Evolutionary conservation across 2,329 filamentous ascomycete species (phyloP).

Genomic region (Tolypocladium cylindrosporum): DNA sequence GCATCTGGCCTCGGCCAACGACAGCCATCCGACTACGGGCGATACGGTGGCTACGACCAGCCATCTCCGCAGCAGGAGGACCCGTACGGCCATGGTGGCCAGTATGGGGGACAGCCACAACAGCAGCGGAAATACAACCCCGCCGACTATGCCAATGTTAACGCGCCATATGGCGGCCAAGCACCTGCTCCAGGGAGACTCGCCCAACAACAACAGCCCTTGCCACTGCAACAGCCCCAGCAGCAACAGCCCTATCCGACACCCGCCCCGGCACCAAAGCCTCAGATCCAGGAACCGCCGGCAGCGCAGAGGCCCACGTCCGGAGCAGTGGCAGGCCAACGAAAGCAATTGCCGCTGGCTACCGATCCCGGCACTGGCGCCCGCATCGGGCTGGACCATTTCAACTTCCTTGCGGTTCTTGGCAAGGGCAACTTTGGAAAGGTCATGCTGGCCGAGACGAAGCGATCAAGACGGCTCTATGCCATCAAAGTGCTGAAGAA

Average conservation of each 20-base stretch:
- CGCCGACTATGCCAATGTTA: constrained; percentile 60
- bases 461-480: constrained; percentile 82
- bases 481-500: constrained; percentile 99
- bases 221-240: constrained; percentile 16
- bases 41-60: constrained; percentile 22
- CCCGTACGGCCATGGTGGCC: constrained; percentile 21
- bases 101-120: constrained; percentile 20
- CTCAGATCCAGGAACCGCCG: constrained; percentile 26
- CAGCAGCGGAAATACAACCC: constrained; percentile 66
- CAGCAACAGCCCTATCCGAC: constrained; percentile 28
- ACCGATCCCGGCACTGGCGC: constrained; percentile 65
- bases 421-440: constrained; percentile 99
- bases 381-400: constrained; percentile 92
- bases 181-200: constrained; percentile 21
- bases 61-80: constrained; percentile 24
- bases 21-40: constrained; percentile 22
- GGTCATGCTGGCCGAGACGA: constrained; percentile 98
- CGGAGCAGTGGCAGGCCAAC: constrained; percentile 22
- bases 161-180: constrained; percentile 29
- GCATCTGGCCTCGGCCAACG: constrained; percentile 25
- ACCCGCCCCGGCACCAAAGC: constrained; percentile 24
- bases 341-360: constrained; percentile 58
- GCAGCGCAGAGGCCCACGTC: constrained; percentile 18
- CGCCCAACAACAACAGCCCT: constrained; percentile 22
- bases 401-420: constrained; percentile 96